phyloP scores from a whole-genome alignment of 306 rosid genomes.

The Rosa lucieae region DNA sequence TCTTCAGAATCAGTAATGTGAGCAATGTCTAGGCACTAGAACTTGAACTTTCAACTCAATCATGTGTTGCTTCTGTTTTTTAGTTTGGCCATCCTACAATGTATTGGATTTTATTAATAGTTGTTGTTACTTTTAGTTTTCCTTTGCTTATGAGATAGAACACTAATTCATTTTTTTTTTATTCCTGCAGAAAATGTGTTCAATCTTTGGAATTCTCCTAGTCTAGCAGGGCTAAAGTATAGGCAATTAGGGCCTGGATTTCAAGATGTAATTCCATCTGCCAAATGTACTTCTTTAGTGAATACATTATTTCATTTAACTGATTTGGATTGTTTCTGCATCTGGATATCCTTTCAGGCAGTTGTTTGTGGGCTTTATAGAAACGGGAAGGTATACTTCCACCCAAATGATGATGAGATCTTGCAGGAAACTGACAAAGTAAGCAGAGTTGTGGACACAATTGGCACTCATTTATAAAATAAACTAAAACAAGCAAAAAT shows the following conservation, averaged over 20 bases:
- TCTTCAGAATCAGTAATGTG: background rate
- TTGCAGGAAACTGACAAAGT: conserved; percentile 85
- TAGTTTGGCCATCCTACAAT: background rate
- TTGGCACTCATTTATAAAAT: conserved; percentile 4
- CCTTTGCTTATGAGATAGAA: conserved; percentile 11
- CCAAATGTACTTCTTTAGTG: conserved; percentile 21
- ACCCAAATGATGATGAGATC: conserved; percentile 78
- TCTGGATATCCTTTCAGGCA: conserved; percentile 58
- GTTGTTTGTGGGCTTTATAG: conserved; percentile 89
- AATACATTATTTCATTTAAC: conserved; percentile 14
- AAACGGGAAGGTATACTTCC: conserved; percentile 76
- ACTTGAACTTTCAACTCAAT: background rate
- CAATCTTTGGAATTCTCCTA: conserved; percentile 66
- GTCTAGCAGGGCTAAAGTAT: conserved; percentile 64
- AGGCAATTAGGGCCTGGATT: conserved; percentile 61
- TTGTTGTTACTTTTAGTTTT: background rate
- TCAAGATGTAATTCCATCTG: conserved; percentile 54
- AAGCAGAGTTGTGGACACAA: conserved; percentile 30
- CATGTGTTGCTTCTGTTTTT: background rate
- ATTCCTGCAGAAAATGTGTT: conserved; percentile 86
- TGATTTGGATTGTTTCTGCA: conserved; percentile 17
- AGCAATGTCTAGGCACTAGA: conserved; percentile 1
- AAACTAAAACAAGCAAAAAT: background rate
- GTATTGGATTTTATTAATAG: background rate
- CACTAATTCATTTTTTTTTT: conserved; percentile 26